A percentile compares a stretch with the other conserved stretches of the same genome.
phyloP scores from a whole-genome alignment of 2,329 filamentous ascomycete genomes.

The Acrocalymma vagum region DNA sequence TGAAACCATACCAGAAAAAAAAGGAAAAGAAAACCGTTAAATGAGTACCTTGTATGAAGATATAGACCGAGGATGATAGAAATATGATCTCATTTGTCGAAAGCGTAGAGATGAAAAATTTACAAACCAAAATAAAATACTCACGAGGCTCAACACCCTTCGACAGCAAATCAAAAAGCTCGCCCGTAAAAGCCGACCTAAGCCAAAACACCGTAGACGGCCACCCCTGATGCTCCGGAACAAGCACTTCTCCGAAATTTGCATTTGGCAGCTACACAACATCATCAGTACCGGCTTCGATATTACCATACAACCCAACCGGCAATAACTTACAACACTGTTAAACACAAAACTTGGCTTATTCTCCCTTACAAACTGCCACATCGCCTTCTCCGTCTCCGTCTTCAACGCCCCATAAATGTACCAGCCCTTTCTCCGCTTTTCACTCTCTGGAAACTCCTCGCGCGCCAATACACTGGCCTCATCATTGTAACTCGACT shows the following conservation, averaged over 20 bases:
- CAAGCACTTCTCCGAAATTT: conserved; percentile 47
- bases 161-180: conserved; percentile 55
- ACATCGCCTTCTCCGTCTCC: conserved; percentile 55
- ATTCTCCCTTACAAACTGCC: conserved; percentile 56
- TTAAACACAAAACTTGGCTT: conserved; percentile 57
- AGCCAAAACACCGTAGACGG: conserved; percentile 39
- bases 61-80: too few relatives aligned
- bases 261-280: conserved; percentile 38
- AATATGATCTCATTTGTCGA: too few relatives aligned
- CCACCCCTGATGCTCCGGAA: conserved; percentile 41
- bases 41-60: too few relatives aligned
- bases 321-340: conserved; percentile 35
- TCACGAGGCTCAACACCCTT: conserved; percentile 45
- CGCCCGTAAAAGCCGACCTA: conserved; percentile 28
- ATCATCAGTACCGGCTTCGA: conserved; percentile 1
- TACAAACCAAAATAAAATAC: too few relatives aligned
- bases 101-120: too few relatives aligned
- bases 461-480: too few relatives aligned
- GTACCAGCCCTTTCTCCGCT: conserved; percentile 27
- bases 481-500: conserved; percentile 49
- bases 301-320: too few relatives aligned
- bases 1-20: too few relatives aligned
- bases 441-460: conserved; percentile 36
- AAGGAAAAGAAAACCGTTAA: too few relatives aligned
- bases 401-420: conserved; percentile 59